Evolutionary conservation across 2,329 filamentous ascomycete species (phyloP).

Genomic region (Pseudogymnoascus sp.): DNA sequence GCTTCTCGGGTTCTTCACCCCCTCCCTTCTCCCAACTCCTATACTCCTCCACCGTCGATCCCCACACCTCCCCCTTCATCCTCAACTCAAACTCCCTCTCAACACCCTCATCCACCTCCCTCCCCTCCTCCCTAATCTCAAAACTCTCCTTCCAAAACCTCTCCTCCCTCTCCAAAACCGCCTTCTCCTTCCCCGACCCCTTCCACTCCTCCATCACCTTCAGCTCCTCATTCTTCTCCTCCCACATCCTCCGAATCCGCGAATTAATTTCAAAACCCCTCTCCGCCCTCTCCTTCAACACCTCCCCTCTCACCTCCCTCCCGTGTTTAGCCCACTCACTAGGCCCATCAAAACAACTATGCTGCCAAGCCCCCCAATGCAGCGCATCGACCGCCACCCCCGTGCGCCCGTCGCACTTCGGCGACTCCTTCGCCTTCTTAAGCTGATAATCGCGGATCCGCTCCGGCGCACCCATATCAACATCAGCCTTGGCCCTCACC

Average conservation of each 20-base stretch:
- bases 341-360: background rate
- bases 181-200: background rate
- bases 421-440: background rate
- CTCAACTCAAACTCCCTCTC: conserved; percentile 2
- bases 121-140: conserved; percentile 4
- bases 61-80: background rate
- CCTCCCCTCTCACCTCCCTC: conserved; percentile 42
- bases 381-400: background rate
- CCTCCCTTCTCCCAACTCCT: background rate
- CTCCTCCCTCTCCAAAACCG: background rate
- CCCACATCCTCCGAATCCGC: background rate
- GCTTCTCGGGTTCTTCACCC: background rate
- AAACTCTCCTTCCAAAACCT: background rate
- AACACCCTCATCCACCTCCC: background rate
- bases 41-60: background rate
- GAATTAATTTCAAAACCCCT: conserved; percentile 16
- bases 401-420: background rate
- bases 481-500: background rate
- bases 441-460: background rate
- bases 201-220: background rate
- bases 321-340: background rate
- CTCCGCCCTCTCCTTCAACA: conserved; percentile 43
- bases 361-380: background rate
- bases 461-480: background rate
- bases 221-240: background rate